phyloP scores from a whole-genome alignment of 2,329 filamentous ascomycete genomes.

The Phialophora macrospora region DNA sequence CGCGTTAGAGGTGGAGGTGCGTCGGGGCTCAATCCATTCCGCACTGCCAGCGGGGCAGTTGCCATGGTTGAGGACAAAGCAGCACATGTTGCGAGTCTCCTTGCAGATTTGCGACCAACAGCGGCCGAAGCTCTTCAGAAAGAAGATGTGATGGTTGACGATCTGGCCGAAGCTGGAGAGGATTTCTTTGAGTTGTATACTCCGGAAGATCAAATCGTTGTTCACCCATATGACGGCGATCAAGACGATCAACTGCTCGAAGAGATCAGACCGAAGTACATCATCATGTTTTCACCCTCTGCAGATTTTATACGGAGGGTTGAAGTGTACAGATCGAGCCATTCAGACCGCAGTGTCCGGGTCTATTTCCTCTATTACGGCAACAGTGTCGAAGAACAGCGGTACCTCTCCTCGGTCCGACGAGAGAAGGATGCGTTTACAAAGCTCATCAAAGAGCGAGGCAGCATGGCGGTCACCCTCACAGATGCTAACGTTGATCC shows the following conservation, averaged over 20 bases:
- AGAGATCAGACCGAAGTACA: conserved; percentile 88
- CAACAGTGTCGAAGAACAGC: conserved; percentile 91
- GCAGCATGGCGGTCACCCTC: conserved; percentile 87
- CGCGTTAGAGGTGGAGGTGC: conserved; percentile 79
- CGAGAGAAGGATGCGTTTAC: conserved; percentile 97
- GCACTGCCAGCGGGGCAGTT: conserved; percentile 67
- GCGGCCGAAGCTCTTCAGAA: conserved; percentile 77
- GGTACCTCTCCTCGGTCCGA: conserved; percentile 86
- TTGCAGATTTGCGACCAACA: conserved; percentile 81
- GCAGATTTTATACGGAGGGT: conserved; percentile 91
- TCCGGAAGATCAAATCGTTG: conserved; percentile 82
- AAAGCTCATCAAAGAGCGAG: conserved; percentile 89
- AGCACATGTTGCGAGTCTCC: conserved; percentile 76
- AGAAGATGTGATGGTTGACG: conserved; percentile 75
- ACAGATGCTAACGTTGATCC: conserved; percentile 77
- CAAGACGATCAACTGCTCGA: conserved; percentile 96
- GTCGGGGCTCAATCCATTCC: conserved; percentile 59
- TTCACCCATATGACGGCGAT: conserved; percentile 94
- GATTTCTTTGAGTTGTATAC: conserved; percentile 90
- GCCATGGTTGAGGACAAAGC: conserved; percentile 79
- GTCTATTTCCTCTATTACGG: conserved; percentile 98
- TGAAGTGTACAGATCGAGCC: conserved; percentile 94
- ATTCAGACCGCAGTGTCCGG: conserved; percentile 68
- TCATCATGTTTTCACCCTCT: conserved; percentile 98
- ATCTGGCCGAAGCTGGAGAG: conserved; percentile 74